Base-by-base conservation (phyloP, 2,329 filamentous ascomycete species). In the Ophiostoma tasmaniense region DNA sequence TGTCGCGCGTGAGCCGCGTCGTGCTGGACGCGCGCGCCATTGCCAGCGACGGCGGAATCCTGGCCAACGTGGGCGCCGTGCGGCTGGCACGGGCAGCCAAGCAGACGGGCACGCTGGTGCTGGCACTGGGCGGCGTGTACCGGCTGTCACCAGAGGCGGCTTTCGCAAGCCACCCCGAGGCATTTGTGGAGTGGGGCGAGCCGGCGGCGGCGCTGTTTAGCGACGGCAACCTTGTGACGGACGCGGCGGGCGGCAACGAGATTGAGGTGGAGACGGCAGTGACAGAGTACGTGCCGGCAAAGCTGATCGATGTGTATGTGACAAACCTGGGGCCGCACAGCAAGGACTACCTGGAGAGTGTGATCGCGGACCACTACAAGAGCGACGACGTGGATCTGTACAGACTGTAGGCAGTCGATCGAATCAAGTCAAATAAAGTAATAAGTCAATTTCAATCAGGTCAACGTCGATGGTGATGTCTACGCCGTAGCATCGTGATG, bases 1-100 rank as follows among this genome's bases (percentile, higher is more conserved):
- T 99, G 91, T 91, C 93, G 10, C 88, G 90, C 71, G 92, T 97
- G 74, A 96, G 94, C 83, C 97, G 97, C 81, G 94, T 99, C 71
- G 91, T 99, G 66, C 83, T 99, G 7, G 90, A 91, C 14, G 94
- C 94, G 6, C 90, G 93, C 75, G 90, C 91, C 3, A 91, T 99
- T 35, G 87, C 96, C 64, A 91, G 92, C 66, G 95, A 96, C 75
- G 95, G 95, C 67, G 91, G 91, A 7, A 86, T 97, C 33, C 85
- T 98, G 35, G 90, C 92, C 22, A 90, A 93, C 55, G 88, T 90
- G 5, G 95, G 95, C n/a, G 90, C 91, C 11, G 88, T 87, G 25
- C 87, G 91, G 55, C 90, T 98, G 73, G 92, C 93, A 4, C 89
- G 90, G 71, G 93, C 93, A 8, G 95, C 95, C 17, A 90, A 90